A percentile compares a stretch with the other conserved stretches of the same genome.
phyloP scores from a whole-genome alignment of 2,329 filamentous ascomycete genomes.

The Lecanicillium sp. region DNA sequence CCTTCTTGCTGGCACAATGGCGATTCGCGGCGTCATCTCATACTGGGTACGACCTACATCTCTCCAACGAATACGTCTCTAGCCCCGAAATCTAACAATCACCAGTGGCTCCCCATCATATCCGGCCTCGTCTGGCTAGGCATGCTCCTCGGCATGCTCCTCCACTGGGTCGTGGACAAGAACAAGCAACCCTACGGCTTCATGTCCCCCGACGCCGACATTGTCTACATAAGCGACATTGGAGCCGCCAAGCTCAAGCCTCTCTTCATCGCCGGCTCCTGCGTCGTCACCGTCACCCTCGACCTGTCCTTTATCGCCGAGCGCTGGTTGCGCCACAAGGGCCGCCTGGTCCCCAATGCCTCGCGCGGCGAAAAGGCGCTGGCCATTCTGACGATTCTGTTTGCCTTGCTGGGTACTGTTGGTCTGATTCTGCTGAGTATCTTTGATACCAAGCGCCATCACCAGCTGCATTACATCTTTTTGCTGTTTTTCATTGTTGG shows the following conservation, averaged over 20 bases:
- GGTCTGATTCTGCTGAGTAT: slow-evolving; percentile 78
- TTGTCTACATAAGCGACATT: slow-evolving; percentile 67
- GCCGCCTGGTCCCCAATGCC: slow-evolving; percentile 68
- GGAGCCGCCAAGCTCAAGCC: slow-evolving; percentile 59
- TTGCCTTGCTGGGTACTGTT: slow-evolving; percentile 65
- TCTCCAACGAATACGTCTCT: background rate
- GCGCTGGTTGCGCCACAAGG: slow-evolving; percentile 75
- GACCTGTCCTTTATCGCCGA: slow-evolving; percentile 74
- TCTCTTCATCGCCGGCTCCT: slow-evolving; percentile 66
- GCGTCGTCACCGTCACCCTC: slow-evolving; percentile 68
- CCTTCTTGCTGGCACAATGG: no score
- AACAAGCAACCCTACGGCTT: slow-evolving; percentile 49
- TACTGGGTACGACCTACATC: slow-evolving; percentile 27
- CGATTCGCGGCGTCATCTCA: slow-evolving; percentile 21
- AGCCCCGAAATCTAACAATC: background rate
- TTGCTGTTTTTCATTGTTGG: slow-evolving; percentile 76
- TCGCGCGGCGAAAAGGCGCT: slow-evolving; percentile 55
- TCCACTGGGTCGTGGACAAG: slow-evolving; percentile 56
- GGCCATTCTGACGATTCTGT: slow-evolving; percentile 51
- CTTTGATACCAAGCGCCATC: slow-evolving; percentile 72
- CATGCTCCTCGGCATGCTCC: slow-evolving; percentile 60
- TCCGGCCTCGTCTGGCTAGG: slow-evolving; percentile 56
- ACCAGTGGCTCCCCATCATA: slow-evolving; percentile 58
- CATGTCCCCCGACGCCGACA: slow-evolving; percentile 48
- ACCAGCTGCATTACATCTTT: slow-evolving; percentile 63